Evolutionary conservation across 2,329 filamentous ascomycete genomes (phyloP).

Genomic region (Furcasterigmium furcatum): DNA sequence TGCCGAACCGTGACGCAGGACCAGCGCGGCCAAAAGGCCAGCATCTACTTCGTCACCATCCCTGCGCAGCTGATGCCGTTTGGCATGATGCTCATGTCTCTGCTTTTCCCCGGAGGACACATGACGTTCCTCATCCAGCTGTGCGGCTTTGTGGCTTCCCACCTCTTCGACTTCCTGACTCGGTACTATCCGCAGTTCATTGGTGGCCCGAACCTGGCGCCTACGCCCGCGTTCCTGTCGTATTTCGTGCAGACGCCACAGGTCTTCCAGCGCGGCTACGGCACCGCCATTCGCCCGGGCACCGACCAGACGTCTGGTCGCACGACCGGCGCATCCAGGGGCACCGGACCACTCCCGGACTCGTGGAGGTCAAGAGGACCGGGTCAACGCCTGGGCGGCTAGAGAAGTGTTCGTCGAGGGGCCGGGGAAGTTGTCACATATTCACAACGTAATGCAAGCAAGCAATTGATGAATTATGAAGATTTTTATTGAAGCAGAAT

Average conservation of each 20-base stretch:
- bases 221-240: slow-evolving; percentile 70
- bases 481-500: slow-evolving; percentile 7
- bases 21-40: slow-evolving; percentile 71
- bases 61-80: slow-evolving; percentile 79
- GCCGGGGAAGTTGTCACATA: too few relatives aligned
- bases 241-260: slow-evolving; percentile 57
- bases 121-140: slow-evolving; percentile 58
- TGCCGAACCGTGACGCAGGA: slow-evolving; percentile 84
- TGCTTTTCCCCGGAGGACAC: slow-evolving; percentile 61
- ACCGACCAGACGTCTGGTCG: slow-evolving; percentile 28
- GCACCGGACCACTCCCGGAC: slow-evolving; percentile 52
- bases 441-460: neutral
- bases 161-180: slow-evolving; percentile 86
- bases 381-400: slow-evolving; percentile 57
- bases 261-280: slow-evolving; percentile 51
- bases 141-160: slow-evolving; percentile 81
- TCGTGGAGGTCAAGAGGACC: slow-evolving; percentile 62
- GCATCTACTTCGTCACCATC: slow-evolving; percentile 80
- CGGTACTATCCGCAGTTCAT: slow-evolving; percentile 87
- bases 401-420: neutral
- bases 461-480: slow-evolving; percentile 9
- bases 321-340: slow-evolving; percentile 35
- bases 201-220: slow-evolving; percentile 72
- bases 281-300: slow-evolving; percentile 52
- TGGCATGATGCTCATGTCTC: slow-evolving; percentile 71